Conservation (phyloP, 2,329 filamentous ascomycete species). For the Penicillium digitatum region DNA sequence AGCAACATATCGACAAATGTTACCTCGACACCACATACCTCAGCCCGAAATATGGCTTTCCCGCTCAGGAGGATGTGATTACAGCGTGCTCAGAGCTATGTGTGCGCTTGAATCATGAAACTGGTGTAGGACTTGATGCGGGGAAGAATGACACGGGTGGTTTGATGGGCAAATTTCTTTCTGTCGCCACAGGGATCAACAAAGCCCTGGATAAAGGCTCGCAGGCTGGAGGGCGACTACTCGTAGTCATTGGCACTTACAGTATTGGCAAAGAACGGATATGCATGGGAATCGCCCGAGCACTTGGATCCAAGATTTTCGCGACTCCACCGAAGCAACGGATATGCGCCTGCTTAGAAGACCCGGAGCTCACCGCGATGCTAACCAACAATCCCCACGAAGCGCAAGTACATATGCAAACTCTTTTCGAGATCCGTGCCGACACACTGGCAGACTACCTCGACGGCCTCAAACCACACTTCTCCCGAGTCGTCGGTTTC, state of each 20-base stretch:
- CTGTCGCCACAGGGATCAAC: constrained; percentile 40
- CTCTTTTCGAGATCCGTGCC: constrained; percentile 85
- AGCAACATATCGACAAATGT: constrained; percentile 90
- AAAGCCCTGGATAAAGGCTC: constrained; percentile 28
- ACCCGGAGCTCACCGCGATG: constrained; percentile 70
- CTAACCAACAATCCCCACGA: constrained; percentile 76
- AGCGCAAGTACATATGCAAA: constrained; percentile 97
- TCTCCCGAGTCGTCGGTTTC: constrained; percentile 83
- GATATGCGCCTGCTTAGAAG: constrained; percentile 79
- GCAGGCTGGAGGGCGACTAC: constrained; percentile 59
- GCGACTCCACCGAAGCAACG: constrained; percentile 77
- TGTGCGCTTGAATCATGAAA: constrained; percentile 67
- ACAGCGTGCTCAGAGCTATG: constrained; percentile 83
- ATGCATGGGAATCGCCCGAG: constrained; percentile 84
- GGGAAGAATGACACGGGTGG: constrained; percentile 54
- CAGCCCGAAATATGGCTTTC: constrained; percentile 92
- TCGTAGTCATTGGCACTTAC: constrained; percentile 94
- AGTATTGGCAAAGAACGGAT: constrained; percentile 97
- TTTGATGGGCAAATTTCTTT: constrained; percentile 62
- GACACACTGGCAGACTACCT: constrained; percentile 90
- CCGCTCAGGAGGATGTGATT: constrained; percentile 82
- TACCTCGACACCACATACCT: constrained; percentile 97
- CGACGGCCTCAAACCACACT: constrained; percentile 71
- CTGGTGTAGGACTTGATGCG: constrained; percentile 53
- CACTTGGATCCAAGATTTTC: constrained; percentile 82